Evolutionary conservation across 345 rosid species (phyloP), one percentile per base, ranked within the genome.

Genomic region (Melaleuca alternifolia): DNA sequence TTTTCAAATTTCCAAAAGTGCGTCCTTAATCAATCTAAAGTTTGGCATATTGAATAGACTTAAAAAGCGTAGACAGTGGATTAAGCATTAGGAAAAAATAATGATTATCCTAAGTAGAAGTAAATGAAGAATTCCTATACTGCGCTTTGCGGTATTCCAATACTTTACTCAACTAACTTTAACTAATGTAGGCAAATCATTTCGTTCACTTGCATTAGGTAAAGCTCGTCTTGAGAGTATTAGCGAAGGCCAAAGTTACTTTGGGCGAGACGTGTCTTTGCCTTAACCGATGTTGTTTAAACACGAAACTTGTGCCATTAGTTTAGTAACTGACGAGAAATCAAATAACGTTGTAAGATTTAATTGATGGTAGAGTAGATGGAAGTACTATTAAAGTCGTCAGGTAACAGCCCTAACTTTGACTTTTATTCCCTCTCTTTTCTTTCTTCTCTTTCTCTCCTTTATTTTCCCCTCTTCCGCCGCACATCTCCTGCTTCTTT

Each of bases 351-450:
- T 4, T 2, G 24, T 33, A 16, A 1, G 20, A 71, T 2, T 33
- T 71, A 33, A 65, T 71, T 33, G 16, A 10, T 4, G 26, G 11
- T 33, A 71, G 79, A 33, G 48, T 18, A 71, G 12, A 33, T 16
- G 24, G 3, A 71, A 18, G 13, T 71, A 33, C 23, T 3, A 1
- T 4, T 2, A 41, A 8, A 33, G n/a, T n/a, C n/a, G n/a, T n/a
- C n/a, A n/a, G n/a, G n/a, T n/a, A n/a, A n/a, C n/a, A n/a, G n/a
- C n/a, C n/a, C n/a, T n/a, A n/a, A n/a, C n/a, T n/a, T n/a, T n/a
- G n/a, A n/a, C n/a, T n/a, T n/a, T 33, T 11, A 33, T 71, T 71
- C 44, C 18, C 2, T 0, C 2, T n/a, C n/a, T n/a, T n/a, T n/a
- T n/a, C n/a, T n/a, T n/a, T n/a, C n/a, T n/a, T n/a, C n/a, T n/a